phyloP scores from a whole-genome alignment of 2,329 filamentous ascomycete genomes.

The Reticulascus tulasneorum region DNA sequence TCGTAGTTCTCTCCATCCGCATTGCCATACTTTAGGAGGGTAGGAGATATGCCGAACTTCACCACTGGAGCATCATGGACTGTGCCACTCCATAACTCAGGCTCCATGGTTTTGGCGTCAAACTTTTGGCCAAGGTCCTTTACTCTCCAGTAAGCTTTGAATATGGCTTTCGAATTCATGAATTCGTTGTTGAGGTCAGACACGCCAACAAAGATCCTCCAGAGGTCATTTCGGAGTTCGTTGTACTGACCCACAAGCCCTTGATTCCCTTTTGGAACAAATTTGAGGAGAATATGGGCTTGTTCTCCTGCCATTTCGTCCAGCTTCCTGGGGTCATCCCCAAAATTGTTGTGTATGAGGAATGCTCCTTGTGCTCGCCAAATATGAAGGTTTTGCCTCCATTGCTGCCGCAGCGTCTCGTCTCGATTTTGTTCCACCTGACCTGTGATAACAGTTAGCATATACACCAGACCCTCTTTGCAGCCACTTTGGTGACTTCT shows the following conservation, averaged over 20 bases:
- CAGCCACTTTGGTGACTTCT: background rate
- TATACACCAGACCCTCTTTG: background rate
- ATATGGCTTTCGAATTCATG: slow-evolving; percentile 1
- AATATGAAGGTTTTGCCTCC: too few relatives aligned
- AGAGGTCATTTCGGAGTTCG: background rate
- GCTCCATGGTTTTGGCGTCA: background rate
- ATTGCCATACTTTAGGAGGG: slow-evolving; percentile 5
- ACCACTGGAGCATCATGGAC: background rate
- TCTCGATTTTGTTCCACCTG: too few relatives aligned
- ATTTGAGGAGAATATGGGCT: too few relatives aligned
- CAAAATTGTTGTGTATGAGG: too few relatives aligned
- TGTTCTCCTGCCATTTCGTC: too few relatives aligned
- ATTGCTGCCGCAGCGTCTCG: too few relatives aligned
- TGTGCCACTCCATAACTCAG: background rate
- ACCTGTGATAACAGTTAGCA: too few relatives aligned
- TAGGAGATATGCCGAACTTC: background rate
- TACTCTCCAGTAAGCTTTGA: background rate
- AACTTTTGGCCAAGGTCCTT: background rate
- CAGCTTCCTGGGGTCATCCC: too few relatives aligned
- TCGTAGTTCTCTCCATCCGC: slow-evolving; percentile 11
- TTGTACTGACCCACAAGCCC: too few relatives aligned
- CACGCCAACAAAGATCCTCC: background rate
- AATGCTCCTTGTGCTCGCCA: too few relatives aligned
- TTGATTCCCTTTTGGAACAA: too few relatives aligned
- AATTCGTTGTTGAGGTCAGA: background rate